These are phyloP conservation scores for Leccinum variicolor DNA, from an alignment of 768 basidiomycete species.

Conservation along the genomic window DNA sequence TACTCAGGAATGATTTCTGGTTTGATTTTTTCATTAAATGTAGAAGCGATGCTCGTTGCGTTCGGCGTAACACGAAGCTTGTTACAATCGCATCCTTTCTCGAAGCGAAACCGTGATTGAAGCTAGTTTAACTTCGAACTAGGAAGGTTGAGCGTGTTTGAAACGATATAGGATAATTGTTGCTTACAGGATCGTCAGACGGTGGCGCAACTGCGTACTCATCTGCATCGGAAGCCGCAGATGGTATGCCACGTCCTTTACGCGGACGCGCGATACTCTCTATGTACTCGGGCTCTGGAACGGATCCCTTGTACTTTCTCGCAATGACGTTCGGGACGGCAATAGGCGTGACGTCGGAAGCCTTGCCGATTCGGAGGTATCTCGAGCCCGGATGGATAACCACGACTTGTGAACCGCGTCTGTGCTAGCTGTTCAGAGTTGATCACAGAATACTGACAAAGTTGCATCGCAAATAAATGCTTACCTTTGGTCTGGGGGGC, in stretches of 20 bases:
- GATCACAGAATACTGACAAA: slow-evolving; percentile 14
- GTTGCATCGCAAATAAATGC: slow-evolving; percentile 4
- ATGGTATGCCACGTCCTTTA: slow-evolving; percentile 27
- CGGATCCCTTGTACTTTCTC: slow-evolving; percentile 49
- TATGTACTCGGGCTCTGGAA: slow-evolving; percentile 42
- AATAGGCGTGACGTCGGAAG: slow-evolving; percentile 72
- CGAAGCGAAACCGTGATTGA: slow-evolving; percentile 69
- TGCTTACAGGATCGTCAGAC: slow-evolving; percentile 64
- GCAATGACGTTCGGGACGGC: slow-evolving; percentile 71
- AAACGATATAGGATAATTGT: neutral
- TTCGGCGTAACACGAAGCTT: slow-evolving; percentile 74
- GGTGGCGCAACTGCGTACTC: slow-evolving; percentile 46
- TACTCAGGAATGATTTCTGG: slow-evolving; percentile 83
- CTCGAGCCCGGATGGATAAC: slow-evolving; percentile 81
- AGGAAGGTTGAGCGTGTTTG: slow-evolving; percentile 1
- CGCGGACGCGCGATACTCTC: slow-evolving; percentile 57
- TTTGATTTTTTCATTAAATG: slow-evolving; percentile 79
- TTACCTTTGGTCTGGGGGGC: slow-evolving; percentile 47
- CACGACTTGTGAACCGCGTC: slow-evolving; percentile 75
- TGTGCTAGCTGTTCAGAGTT: slow-evolving; percentile 34
- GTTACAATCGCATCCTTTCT: slow-evolving; percentile 85
- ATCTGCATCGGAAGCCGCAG: slow-evolving; percentile 37
- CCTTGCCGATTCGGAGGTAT: slow-evolving; percentile 68
- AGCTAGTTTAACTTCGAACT: slow-evolving; percentile 79
- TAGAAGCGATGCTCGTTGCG: slow-evolving; percentile 65